phyloP scores from a whole-genome alignment of 495 filamentous ascomycete genomes.

The Pseudoneurospora amorphoporcata region DNA sequence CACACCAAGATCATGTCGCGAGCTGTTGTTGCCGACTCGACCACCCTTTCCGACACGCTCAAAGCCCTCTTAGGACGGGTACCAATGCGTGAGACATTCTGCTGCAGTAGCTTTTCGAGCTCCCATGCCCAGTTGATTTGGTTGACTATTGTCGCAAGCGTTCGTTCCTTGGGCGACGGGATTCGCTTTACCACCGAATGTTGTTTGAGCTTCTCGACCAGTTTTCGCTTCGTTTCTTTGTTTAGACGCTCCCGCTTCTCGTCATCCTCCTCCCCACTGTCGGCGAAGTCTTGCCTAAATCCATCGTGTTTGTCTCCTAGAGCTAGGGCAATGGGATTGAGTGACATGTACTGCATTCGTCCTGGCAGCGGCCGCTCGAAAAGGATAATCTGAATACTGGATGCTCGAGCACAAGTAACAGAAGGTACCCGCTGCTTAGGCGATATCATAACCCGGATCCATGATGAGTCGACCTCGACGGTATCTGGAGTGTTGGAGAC shows the following conservation, averaged over 20 bases:
- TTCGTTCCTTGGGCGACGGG: conserved; percentile 71
- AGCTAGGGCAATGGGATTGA: conserved; percentile 78
- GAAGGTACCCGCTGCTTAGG: conserved; percentile 49
- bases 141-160: conserved; percentile 73
- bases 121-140: conserved; percentile 97
- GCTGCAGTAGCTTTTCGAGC: conserved; percentile 69
- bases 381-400: conserved; percentile 76
- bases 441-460: conserved; percentile 58
- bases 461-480: conserved; percentile 51
- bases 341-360: conserved; percentile 93
- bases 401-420: conserved; percentile 56
- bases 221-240: conserved; percentile 40
- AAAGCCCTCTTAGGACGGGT: conserved; percentile 70
- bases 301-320: conserved; percentile 60
- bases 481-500: conserved; percentile 51
- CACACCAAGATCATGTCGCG: conserved; percentile 63
- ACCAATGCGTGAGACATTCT: conserved; percentile 74
- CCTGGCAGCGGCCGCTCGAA: conserved; percentile 79
- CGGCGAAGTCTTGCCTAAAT: conserved; percentile 19
- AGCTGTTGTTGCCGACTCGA: conserved; percentile 80
- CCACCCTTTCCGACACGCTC: conserved; percentile 90
- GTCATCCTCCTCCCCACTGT: conserved; percentile 50
- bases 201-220: conserved; percentile 83
- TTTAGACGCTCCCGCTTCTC: conserved; percentile 49
- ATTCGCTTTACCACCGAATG: conserved; percentile 73